Base-by-base conservation (phyloP, 176 grass and related monocot species). In the Oryza glumipatula region DNA sequence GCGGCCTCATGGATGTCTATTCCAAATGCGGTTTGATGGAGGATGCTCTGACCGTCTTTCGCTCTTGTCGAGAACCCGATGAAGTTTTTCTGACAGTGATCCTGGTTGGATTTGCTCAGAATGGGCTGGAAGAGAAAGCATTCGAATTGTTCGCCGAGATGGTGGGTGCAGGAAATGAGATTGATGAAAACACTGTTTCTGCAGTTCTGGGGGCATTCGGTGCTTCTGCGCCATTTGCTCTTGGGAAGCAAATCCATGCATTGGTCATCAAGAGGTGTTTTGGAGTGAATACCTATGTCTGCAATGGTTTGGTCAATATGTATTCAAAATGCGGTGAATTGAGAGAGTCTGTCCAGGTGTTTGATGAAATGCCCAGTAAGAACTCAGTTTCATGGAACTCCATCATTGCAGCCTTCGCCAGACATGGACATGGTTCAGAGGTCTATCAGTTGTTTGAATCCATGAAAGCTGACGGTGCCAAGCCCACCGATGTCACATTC, bases 221-320 rank as follows among this genome's bases (percentile, higher is more conserved):
- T 83, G 81, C 83, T 24, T 87, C 87, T 1, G 85, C 96, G 0
- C 89, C 93, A 46, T 94, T 90, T 88, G 72, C 83, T 78, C 76
- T 98, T 26, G 96, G 96, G 60, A 95, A 86, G 69, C 93, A 98
- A 86, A 94, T 98, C 77, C 93, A 98, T 33, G 72, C 96, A 7
- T 19, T 94, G 71, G 78, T 79, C 47, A 73, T 94, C 22, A 98
- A 95, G 54, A 94, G 78, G 11, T 85, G 89, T 33, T 85, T 88
- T 1, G 80, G 68, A 56, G 65, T 49, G 41, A 98, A 91, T 79
- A 83, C 83, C 5, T 95, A 91, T 56, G 89, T 98, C 52, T 90
- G 85, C 85, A 98, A 98, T 77, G 89, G 96, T 65, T 81, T 98
- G 45, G 87, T 95, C 66, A 95, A 98, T 65, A 98, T 98, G 96